Evolutionary conservation across 1,284 basidiomycete genomes (phyloP).

Genomic region (Microbotryum violaceum): DNA sequence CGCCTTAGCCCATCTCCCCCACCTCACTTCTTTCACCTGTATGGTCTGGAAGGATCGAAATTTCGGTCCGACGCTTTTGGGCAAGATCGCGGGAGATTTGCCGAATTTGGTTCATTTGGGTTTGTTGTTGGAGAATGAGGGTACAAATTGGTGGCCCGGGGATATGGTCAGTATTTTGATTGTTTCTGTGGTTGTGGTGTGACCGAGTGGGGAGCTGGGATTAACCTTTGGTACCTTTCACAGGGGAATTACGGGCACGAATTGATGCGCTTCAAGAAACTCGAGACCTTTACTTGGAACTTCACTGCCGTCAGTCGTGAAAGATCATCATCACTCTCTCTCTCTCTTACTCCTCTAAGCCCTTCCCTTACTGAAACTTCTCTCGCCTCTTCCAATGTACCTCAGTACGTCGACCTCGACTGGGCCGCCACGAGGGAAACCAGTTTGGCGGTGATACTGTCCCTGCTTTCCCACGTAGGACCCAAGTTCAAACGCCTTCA

Average conservation of each 20-base stretch:
- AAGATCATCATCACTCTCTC: too few relatives aligned
- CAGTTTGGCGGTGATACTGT: too few relatives aligned
- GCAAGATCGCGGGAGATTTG: not conserved
- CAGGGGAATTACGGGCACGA: constrained; percentile 1
- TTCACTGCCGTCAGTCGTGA: constrained; percentile 4
- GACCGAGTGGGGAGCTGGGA: too few relatives aligned
- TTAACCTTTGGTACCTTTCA: too few relatives aligned
- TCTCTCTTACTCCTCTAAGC: too few relatives aligned
- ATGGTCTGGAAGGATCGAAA: constrained; percentile 11
- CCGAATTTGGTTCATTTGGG: constrained; percentile 12
- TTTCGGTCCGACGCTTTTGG: not conserved
- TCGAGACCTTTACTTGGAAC: constrained; percentile 19
- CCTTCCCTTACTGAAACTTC: not conserved
- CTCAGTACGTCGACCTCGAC: constrained; percentile 10
- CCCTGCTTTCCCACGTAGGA: too few relatives aligned
- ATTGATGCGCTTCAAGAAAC: not conserved
- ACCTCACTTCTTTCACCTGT: constrained; percentile 3
- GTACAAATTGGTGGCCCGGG: constrained; percentile 11
- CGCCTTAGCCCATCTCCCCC: constrained; percentile 2
- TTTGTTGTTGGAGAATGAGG: constrained; percentile 7
- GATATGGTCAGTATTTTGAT: not conserved
- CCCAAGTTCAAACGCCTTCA: too few relatives aligned
- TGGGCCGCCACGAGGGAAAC: constrained; percentile 26
- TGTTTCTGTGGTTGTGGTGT: not conserved
- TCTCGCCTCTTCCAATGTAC: not conserved